Base-by-base conservation (phyloP, 768 basidiomycete species). In the Mycena sanguinolenta region DNA sequence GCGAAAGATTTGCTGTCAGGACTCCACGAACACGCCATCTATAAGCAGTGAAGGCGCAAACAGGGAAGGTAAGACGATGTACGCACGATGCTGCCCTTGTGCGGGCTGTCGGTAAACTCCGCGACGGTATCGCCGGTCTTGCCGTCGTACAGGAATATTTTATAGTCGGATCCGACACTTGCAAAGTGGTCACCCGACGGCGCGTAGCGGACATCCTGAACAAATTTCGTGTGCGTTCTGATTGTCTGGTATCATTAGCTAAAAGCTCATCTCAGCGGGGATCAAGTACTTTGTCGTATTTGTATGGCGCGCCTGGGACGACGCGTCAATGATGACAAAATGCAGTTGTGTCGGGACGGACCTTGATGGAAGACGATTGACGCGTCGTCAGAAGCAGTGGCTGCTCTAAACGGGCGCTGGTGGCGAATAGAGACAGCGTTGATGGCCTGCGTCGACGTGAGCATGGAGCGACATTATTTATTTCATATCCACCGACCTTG, bases 361-460 rank as follows among this genome's bases (percentile, higher is more conserved):
- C 95, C 96, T 74, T 92, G 90, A 74, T 95, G 92, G 79, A 98
- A 93, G 28, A 94, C 85, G 73, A 98, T 92, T 49, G 84, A 79
- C n/a, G 83, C 84, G 75, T 97, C 95, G 74, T 98, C 97, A 10
- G 90, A 89, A 8, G 92, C 95, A 5, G 97, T 97, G 9, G 90
- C 94, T 5, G 97, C 97, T 73, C 94, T 87, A 86, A 92, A 99
- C 1, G 97, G 97, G 53, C 97, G 86, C 76, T 96, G 94, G 58
- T 91, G 90, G 49, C 97, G 88, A 67, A 98, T 93, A 28, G 95
- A 88, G 2, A 97, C 94, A 0, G 97, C 91, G 74, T 97, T 99
- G 78, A 99, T 88, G 4, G 87, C 84, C 94, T 96, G 71, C 14
- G 44, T 46, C 19, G 4, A 46, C 19, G 12, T 46, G 4, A 46